Conservation (phyloP, 2,329 filamentous ascomycete species). For the Madurella fahalii region DNA sequence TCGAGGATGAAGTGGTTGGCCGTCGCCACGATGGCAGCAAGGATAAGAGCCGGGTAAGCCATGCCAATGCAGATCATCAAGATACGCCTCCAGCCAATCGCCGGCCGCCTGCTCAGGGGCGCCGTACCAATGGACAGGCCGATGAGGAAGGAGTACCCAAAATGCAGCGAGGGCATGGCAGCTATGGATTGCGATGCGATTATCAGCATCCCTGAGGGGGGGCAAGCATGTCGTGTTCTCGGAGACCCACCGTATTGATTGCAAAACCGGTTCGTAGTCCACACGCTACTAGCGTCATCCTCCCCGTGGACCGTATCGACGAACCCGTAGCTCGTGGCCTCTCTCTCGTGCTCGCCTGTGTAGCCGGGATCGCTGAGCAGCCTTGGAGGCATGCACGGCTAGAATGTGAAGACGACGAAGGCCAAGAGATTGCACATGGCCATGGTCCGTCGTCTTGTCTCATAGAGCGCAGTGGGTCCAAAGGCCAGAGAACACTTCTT, state of each 20-base stretch:
- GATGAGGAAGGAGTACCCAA: conserved; percentile 70
- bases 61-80: conserved; percentile 47
- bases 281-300: conserved; percentile 61
- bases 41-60: conserved; percentile 60
- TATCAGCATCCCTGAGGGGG: too few species aligned
- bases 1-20: conserved; percentile 72
- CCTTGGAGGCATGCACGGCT: conserved; percentile 61
- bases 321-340: conserved; percentile 59
- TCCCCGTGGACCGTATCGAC: conserved; percentile 55
- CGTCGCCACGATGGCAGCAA: conserved; percentile 65
- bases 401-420: conserved; percentile 59
- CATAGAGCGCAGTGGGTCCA: conserved; percentile 49
- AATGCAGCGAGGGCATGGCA: conserved; percentile 72
- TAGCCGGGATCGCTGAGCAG: conserved; percentile 55
- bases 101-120: conserved; percentile 54
- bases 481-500: conserved; percentile 38
- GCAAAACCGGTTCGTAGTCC: conserved; percentile 69
- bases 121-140: conserved; percentile 65
- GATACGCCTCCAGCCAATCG: conserved; percentile 48
- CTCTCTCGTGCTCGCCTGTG: conserved; percentile 49
- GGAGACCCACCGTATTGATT: conserved; percentile 62
- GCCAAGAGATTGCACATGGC: conserved; percentile 58
- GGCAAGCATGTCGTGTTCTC: neutral
- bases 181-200: conserved; percentile 36
- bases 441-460: conserved; percentile 55